These are phyloP conservation scores for Cotoneaster glaucophyllus DNA, from an alignment of 306 rosid genomes.

Conservation along the genomic window DNA sequence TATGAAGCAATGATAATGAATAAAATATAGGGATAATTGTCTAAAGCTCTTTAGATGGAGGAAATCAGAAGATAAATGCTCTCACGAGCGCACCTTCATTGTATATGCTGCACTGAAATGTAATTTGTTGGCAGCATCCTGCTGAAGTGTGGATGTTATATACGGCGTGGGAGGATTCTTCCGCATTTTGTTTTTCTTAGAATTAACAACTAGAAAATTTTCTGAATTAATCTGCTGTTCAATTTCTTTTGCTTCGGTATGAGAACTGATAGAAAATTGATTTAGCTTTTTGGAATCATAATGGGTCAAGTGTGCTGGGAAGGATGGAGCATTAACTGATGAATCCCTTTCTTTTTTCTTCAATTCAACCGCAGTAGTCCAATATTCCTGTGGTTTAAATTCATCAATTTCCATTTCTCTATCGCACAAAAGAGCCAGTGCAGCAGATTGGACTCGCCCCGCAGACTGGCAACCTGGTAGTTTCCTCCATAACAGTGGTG, in stretches of 20 bases:
- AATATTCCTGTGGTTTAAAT: slow-evolving; percentile 72
- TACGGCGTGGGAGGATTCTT: slow-evolving; percentile 89
- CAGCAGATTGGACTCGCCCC: slow-evolving; percentile 97
- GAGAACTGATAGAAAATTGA: slow-evolving; percentile 68
- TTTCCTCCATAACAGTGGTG: slow-evolving; percentile 95
- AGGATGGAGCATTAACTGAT: slow-evolving; percentile 20
- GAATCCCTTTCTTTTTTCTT: slow-evolving; percentile 25
- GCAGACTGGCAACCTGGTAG: slow-evolving; percentile 98
- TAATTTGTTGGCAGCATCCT: slow-evolving; percentile 86
- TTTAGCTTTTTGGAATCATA: slow-evolving; percentile 61
- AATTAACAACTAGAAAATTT: slow-evolving; percentile 45
- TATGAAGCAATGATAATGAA: background rate
- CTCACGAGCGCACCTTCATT: slow-evolving; percentile 61
- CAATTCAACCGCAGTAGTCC: slow-evolving; percentile 55
- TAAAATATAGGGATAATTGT: background rate
- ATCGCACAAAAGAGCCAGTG: slow-evolving; percentile 88
- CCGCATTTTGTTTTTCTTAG: slow-evolving; percentile 49
- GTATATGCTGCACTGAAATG: slow-evolving; percentile 62
- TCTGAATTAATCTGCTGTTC: slow-evolving; percentile 41
- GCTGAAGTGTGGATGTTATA: slow-evolving; percentile 97
- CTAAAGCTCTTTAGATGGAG: background rate
- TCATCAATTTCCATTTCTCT: slow-evolving; percentile 91
- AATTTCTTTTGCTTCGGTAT: slow-evolving; percentile 46
- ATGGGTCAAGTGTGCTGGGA: slow-evolving; percentile 68
- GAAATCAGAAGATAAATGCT: slow-evolving; percentile 12